Evolutionary conservation across 176 grass and related monocot species (phyloP), one percentile per base, ranked within the genome.

Genomic region (Microstegium vimineum): DNA sequence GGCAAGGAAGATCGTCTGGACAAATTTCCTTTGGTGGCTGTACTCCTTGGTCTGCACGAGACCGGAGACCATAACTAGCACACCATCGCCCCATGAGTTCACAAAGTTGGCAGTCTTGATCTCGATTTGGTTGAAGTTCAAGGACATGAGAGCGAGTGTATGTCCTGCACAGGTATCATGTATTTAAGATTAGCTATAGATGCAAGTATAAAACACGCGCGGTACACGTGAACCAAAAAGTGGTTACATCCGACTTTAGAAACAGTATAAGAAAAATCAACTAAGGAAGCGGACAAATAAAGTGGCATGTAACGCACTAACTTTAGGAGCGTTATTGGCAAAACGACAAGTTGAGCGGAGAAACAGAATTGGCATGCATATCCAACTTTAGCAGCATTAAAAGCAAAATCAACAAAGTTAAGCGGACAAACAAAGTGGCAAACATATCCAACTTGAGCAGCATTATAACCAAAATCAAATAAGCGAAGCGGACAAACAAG

Each of bases 1-100:
- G 3, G 97, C 97, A 78, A 99, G 87, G 78, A 99, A 95, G 73
- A 99, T 96, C 51, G 70, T 99, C 75, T 99, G 97, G 49, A 99
- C 80, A 72, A 99, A 99, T 59, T 94, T 87, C 80, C 91, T 94
- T 77, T 90, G 86, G 56, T 85, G 56, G 74, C 5, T 86, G 68
- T 93, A 95, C 40, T 94, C 97, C 70, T 87, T 89, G 43, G 86
- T 83, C 63, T 96, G 97, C 71, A 94, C 93, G 4, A 94, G 74
- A 77, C 97, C 93, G 28, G 93, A 99, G 75, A 95, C 93, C 89
- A 95, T 90, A 62, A 95, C 89, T 5, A 99, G 62, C 37, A 99
- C 94, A 1, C 97, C 97, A 28, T 90, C 89, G 43, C 81, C 92
- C 97, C 97, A 99, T 14, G 97, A 95, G 67, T 84, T 90, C 76